A percentile compares a stretch with the other conserved stretches of the same genome.
phyloP scores from a whole-genome alignment of 2,329 filamentous ascomycete genomes.

The Claviceps paspali region DNA sequence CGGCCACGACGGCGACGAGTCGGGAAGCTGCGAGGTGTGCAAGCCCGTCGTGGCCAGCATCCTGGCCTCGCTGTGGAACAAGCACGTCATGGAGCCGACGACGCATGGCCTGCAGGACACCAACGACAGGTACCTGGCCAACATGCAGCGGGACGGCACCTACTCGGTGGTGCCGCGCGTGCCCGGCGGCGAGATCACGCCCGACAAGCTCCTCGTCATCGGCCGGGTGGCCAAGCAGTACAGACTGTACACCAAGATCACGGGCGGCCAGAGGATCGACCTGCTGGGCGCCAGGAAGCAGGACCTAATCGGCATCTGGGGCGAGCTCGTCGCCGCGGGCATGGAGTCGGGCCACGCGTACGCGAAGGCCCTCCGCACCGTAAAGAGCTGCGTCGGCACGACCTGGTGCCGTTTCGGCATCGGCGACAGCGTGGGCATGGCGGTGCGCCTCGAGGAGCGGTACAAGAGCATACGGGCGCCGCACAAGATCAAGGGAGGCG shows the following conservation, averaged over 20 bases:
- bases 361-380: conserved; percentile 73
- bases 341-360: conserved; percentile 89
- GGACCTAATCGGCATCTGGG: conserved; percentile 72
- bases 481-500: conserved; percentile 83
- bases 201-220: conserved; percentile 71
- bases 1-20: conserved; percentile 54
- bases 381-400: conserved; percentile 83
- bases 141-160: conserved; percentile 83
- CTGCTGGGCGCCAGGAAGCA: conserved; percentile 86
- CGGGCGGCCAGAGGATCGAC: conserved; percentile 80
- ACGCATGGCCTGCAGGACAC: conserved; percentile 72
- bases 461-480: conserved; percentile 85
- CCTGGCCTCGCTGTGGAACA: conserved; percentile 68
- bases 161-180: conserved; percentile 80
- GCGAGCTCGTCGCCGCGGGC: conserved; percentile 61
- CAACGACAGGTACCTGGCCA: conserved; percentile 75
- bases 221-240: conserved; percentile 76
- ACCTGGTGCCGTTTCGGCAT: conserved; percentile 87
- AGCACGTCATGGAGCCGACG: conserved; percentile 59
- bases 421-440: conserved; percentile 83
- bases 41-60: conserved; percentile 74
- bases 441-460: conserved; percentile 70
- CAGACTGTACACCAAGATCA: conserved; percentile 79
- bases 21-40: conserved; percentile 76
- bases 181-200: conserved; percentile 72